Evolutionary conservation across 352 stramenopile genomes (phyloP).

Genomic region (Lagenidium giganteum): DNA sequence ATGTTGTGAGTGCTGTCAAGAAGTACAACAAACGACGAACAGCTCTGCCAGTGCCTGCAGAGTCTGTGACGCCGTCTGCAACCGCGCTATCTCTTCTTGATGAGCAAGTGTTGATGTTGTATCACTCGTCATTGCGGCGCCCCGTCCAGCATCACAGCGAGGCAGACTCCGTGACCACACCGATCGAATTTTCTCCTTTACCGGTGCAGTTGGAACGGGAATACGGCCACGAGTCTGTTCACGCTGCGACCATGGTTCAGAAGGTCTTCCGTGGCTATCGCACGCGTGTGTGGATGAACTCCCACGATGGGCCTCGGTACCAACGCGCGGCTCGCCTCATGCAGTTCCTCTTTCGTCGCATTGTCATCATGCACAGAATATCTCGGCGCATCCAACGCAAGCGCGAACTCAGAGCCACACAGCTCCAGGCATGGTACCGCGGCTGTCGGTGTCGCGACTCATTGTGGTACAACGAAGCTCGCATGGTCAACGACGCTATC

Average conservation of each 20-base stretch:
- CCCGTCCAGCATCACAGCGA: too few relatives aligned
- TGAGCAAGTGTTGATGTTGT: constrained; percentile 57
- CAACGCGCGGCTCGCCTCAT: constrained; percentile 25
- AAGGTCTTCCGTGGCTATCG: too few relatives aligned
- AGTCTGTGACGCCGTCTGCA: constrained; percentile 5
- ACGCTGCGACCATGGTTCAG: too few relatives aligned
- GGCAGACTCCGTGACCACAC: too few relatives aligned
- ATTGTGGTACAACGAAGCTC: constrained; percentile 17
- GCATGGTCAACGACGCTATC: constrained; percentile 25
- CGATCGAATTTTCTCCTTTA: too few relatives aligned
- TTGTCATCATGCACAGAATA: constrained; percentile 17
- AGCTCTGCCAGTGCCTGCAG: constrained; percentile 16
- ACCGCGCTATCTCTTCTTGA: constrained; percentile 27
- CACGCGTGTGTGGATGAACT: too few relatives aligned
- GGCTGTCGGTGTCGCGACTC: constrained; percentile 25
- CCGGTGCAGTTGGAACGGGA: constrained; percentile 8
- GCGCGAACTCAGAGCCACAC: constrained; percentile 13
- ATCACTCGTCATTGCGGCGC: constrained; percentile 52
- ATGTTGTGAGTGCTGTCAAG: too few relatives aligned
- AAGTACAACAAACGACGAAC: too few relatives aligned
- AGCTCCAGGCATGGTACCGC: constrained; percentile 44
- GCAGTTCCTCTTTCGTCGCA: constrained; percentile 32
- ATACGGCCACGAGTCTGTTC: too few relatives aligned
- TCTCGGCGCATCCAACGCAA: constrained; percentile 18
- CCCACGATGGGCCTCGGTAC: too few relatives aligned